These are phyloP conservation scores for Coemansia sp. DNA, from an alignment of 371 early-diverging fungal species.

Conservation along the genomic window DNA sequence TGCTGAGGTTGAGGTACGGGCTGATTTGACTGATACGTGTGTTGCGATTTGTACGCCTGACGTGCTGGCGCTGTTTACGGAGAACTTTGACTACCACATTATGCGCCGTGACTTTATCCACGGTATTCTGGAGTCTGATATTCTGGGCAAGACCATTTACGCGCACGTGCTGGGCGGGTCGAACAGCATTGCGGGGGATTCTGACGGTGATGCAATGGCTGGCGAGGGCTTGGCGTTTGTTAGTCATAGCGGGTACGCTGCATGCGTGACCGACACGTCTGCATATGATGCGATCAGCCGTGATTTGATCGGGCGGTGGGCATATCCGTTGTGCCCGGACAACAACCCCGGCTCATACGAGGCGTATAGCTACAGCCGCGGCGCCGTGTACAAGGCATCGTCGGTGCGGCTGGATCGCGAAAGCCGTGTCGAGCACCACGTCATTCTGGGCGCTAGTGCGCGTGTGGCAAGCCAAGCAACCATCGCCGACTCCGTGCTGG, in stretches of 20 bases:
- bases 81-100: conserved; percentile 96
- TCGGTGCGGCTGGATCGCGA: conserved; percentile 73
- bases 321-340: conserved; percentile 91
- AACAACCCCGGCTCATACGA: conserved; percentile 68
- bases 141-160: conserved; percentile 86
- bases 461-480: conserved; percentile 72
- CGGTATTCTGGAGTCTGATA: conserved; percentile 86
- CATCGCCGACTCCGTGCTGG: conserved; percentile 77
- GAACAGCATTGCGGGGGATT: conserved; percentile 45
- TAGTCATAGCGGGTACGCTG: conserved; percentile 67
- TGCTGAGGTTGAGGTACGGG: conserved; percentile 77
- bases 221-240: not conserved
- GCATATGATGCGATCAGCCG: conserved; percentile 83
- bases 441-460: conserved; percentile 76
- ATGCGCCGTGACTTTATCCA: conserved; percentile 87
- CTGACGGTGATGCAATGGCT: conserved; percentile 63
- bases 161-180: conserved; percentile 69
- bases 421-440: conserved; percentile 74
- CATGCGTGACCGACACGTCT: conserved; percentile 75
- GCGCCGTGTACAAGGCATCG: conserved; percentile 81
- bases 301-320: conserved; percentile 88
- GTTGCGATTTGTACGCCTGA: conserved; percentile 92
- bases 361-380: conserved; percentile 70
- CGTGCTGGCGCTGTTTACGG: conserved; percentile 90
- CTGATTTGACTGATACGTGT: conserved; percentile 89